Percentiles rank a stretch among this genome's conserved stretches.
Evolutionary conservation across 2,329 filamentous ascomycete genomes (phyloP).

Genomic region (Pyrenochaeta sp.): DNA sequence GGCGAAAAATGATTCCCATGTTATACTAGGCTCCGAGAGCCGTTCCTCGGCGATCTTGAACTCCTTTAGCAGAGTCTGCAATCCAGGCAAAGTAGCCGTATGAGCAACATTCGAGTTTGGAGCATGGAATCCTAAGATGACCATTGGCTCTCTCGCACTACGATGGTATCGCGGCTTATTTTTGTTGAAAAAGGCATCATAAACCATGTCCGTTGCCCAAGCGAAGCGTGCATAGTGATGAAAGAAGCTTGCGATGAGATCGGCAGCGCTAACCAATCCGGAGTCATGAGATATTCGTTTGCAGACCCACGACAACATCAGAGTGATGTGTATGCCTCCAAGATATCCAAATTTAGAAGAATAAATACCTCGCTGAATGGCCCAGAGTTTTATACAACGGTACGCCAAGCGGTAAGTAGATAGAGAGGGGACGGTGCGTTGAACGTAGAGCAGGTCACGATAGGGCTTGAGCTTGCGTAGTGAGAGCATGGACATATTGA

Average conservation of each 20-base stretch:
- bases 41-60: slow-evolving; percentile 57
- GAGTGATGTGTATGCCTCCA: slow-evolving; percentile 70
- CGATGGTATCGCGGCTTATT: slow-evolving; percentile 59
- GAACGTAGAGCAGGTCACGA: slow-evolving; percentile 69
- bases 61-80: slow-evolving; percentile 62
- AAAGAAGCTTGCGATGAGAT: slow-evolving; percentile 69
- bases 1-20: slow-evolving; percentile 40
- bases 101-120: slow-evolving; percentile 69
- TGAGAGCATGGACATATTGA: slow-evolving; percentile 64
- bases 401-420: slow-evolving; percentile 67
- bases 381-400: slow-evolving; percentile 69
- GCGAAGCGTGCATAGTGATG: slow-evolving; percentile 68
- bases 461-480: slow-evolving; percentile 71
- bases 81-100: slow-evolving; percentile 62
- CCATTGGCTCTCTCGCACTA: slow-evolving; percentile 67
- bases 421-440: slow-evolving; percentile 67
- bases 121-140: slow-evolving; percentile 68
- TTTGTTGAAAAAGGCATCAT: slow-evolving; percentile 66
- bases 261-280: slow-evolving; percentile 54
- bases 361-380: slow-evolving; percentile 69
- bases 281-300: slow-evolving; percentile 54
- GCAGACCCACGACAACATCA: slow-evolving; percentile 68
- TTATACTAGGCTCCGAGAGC: slow-evolving; percentile 43
- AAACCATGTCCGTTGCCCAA: slow-evolving; percentile 64
- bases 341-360: slow-evolving; percentile 71